Conservation (phyloP, 306 rosid genomes). For the Malus orientalis region DNA sequence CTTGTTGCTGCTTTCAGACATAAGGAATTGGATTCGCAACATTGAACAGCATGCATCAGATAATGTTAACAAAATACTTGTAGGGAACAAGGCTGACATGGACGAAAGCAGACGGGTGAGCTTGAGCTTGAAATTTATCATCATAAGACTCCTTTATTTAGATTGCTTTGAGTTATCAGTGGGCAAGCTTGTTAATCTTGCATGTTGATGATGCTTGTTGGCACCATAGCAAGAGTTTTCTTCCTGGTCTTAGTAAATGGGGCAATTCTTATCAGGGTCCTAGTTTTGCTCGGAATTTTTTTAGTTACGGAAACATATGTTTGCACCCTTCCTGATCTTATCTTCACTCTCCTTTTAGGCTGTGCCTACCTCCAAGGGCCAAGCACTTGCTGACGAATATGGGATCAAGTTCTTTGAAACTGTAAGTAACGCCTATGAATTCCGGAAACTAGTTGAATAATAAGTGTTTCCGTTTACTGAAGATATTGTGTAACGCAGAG, state of each 20-base stretch:
- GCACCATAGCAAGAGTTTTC: neutral
- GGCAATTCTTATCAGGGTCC: neutral
- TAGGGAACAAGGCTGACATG: slow-evolving; percentile 98
- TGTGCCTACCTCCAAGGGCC: slow-evolving; percentile 89
- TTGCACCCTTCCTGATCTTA: neutral
- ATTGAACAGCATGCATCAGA: slow-evolving; percentile 97
- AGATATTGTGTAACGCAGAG: slow-evolving; percentile 42
- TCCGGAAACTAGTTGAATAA: slow-evolving; percentile 4
- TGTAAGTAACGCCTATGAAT: slow-evolving; percentile 44
- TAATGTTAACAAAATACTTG: slow-evolving; percentile 84
- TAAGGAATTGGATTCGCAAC: slow-evolving; percentile 91
- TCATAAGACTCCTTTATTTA: neutral
- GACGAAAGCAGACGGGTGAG: slow-evolving; percentile 91
- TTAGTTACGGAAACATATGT: neutral
- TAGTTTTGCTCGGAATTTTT: neutral
- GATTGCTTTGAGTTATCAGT: neutral
- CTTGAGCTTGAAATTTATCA: neutral
- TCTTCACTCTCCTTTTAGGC: slow-evolving; percentile 35
- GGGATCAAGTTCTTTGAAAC: slow-evolving; percentile 96
- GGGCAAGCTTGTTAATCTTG: neutral
- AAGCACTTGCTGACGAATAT: slow-evolving; percentile 91
- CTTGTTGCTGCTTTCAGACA: slow-evolving; percentile 47
- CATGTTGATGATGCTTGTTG: slow-evolving; percentile 1
- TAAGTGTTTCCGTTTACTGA: slow-evolving; percentile 2
- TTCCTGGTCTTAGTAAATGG: neutral